Base-by-base conservation (phyloP, 805 yeast genomes). In the Saccharomyces kudriavzevii region DNA sequence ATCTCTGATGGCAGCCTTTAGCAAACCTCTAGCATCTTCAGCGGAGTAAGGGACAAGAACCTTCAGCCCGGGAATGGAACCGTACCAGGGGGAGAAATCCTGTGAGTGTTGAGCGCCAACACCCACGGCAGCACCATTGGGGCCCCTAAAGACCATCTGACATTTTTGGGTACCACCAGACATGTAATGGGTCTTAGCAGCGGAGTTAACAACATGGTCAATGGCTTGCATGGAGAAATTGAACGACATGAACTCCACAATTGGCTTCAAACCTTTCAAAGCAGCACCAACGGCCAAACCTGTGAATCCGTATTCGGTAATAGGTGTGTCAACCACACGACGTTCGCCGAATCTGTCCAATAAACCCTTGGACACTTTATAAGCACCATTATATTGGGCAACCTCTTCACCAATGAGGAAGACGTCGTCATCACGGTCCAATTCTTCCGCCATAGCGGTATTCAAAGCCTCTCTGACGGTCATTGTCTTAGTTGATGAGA, bases 211-310 rank as follows among this genome's bases (percentile, higher is more conserved):
- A 74, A 94, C 94, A 65, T 94, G 98, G 75, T 94, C 99, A 71
- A 94, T 94, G 62, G 99, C 87, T 79, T 94, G 99, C 99, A 94
- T 92, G 68, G 99, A 97, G 72, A 94, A 94, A 82, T 94, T 94
- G 79, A 92, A 90, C 25, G 98, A 92, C 99, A 94, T 94, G 76
- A 94, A 94, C 77, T 94, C 99, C 70, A 94, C 89, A 64, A 94
- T 83, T 62, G 99, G 99, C 75, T 89, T 89, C 70, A 94, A 82
- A 50, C 97, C 97, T 54, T 92, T 89, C 69, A 91, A 82, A n/a
- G 97, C 94, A 45, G 97, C 90, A 73, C 97, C 97, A 48, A 89
- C 95, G 65, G 96, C 85, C 60, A 91, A 75, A 68, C 97, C 97
- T 49, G 97, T 84, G 79, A 91, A 92, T 54, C 99, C 99, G 94